Base-by-base conservation (phyloP, 2,329 filamentous ascomycete genomes). In the Pleomassaria siparia region DNA sequence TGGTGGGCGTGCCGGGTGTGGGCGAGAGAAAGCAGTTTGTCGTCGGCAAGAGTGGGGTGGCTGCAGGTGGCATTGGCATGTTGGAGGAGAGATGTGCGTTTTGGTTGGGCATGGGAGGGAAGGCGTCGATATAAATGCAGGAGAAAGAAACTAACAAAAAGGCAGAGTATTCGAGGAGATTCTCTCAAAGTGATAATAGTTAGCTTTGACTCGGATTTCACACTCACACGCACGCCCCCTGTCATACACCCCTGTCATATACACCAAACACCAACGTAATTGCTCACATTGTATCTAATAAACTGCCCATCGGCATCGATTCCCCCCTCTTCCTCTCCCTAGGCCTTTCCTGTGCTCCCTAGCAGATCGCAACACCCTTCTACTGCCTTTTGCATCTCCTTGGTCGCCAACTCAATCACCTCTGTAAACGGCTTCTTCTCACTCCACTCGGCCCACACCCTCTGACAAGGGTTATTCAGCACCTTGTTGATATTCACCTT, bases 401-500 rank as follows among this genome's bases (percentile, higher is more conserved):
- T 58, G 20, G 78, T 80, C 10, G 74, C 76, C 56, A 77, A 69
- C 64, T 81, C 79, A 58, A 81, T 72, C 30, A 80, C 51, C 13
- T 72, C 65, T 33, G 78, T 82, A 57, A 81, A 62, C 0, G 76
- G 74, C 40, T 74, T 71, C 55, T 74, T 74, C 3, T 75, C 76
- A 1, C 76, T 75, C 51, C 72, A 75, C 57, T 76, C 73, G 36
- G 60, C 44, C 72, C 72, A 70, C 58, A 79, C 64, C 54, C 66
- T 58, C 53, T 75, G 59, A 70, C 78, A 74, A 66, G 74, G 62
- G 59, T 72, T 65, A 68, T 76, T 79, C 59, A 82, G 69, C 36
- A 80, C 73, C 67, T 80, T 80, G 59, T 82, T 82, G 39, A 81
- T 76, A 62, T 82, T 82, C 13, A 81, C 67, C 60, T 80, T 76